Evolutionary conservation across 768 basidiomycete genomes (phyloP), one percentile per base, ranked within the genome.

Genomic region (Tylopilus felleus): DNA sequence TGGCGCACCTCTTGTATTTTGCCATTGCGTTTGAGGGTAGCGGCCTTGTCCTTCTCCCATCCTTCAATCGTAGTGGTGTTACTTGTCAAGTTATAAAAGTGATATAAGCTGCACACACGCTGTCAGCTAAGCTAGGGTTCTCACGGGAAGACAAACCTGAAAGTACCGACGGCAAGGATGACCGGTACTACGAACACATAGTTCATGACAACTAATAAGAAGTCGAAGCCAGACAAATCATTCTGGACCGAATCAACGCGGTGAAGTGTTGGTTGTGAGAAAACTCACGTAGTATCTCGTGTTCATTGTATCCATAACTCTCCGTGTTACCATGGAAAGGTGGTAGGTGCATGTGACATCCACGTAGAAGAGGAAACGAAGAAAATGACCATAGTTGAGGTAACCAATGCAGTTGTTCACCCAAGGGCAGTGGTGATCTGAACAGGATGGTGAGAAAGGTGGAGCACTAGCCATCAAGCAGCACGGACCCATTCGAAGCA

Each of bases 61-160:
- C 89, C 85, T 73, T 99, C 97, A 47, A 99, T 98, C 1, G 97
- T 98, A 1, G 96, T 99, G 2, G 86, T 84, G 69, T 99, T 99
- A 10, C 79, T 79, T 7, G 80, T 61, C 25, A 98, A 69, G 47
- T 80, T 77, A 64, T 86, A 88, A 58, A 95, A 83, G 60, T 98
- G 97, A 65, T 94, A 98, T 21, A 98, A 52, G 49, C 93, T 93
- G 60, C 8, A 16, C 43, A 38, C 48, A 1, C 14, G n/a, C n/a
- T 29, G 31, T 71, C 31, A 71, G 52, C 33, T n/a, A n/a, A n/a
- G n/a, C n/a, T 8, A 27, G 43, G 17, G 51, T 47, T 49, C 27
- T 59, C 22, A 27, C 22, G 12, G 25, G 31, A 41, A 31, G 46
- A 52, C 44, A 22, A 53, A 89, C 91, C 93, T 96, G 76, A 99